Conservation (phyloP, 2,329 filamentous ascomycete species). For the Diplodia seriata region DNA sequence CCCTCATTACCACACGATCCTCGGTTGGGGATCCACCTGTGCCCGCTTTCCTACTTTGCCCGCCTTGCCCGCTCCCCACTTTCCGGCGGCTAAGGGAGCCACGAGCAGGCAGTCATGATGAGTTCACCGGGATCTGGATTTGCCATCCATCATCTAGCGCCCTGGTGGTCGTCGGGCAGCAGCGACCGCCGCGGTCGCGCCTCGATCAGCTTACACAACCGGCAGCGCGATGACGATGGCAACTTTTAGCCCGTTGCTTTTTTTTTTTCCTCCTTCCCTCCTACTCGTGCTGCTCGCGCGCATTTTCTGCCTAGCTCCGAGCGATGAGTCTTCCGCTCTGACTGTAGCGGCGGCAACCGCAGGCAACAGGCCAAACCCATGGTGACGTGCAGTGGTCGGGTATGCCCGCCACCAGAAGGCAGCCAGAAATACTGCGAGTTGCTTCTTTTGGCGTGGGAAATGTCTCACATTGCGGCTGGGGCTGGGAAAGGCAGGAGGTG, state of each 20-base stretch:
- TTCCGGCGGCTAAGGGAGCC: neutral
- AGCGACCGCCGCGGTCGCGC: neutral
- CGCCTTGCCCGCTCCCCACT: neutral
- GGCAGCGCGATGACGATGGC: neutral
- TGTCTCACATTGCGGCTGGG: slow-evolving; percentile 13
- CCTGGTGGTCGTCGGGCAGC: neutral
- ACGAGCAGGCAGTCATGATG: neutral
- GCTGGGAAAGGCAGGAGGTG: neutral
- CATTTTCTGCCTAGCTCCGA: neutral
- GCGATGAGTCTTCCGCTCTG: neutral
- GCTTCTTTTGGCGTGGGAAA: neutral
- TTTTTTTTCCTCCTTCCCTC: neutral
- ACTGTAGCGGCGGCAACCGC: neutral
- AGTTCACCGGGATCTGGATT: neutral
- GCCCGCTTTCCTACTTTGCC: neutral
- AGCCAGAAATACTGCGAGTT: slow-evolving; percentile 5
- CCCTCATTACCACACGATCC: neutral
- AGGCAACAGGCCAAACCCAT: neutral
- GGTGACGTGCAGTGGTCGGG: neutral
- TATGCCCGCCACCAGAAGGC: slow-evolving; percentile 14
- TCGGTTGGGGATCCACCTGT: neutral
- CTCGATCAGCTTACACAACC: slow-evolving; percentile 14
- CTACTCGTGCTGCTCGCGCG: neutral
- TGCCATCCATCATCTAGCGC: neutral
- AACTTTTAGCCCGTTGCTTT: neutral